Conservation (phyloP, 768 basidiomycete genomes). For the Agaricus blazei region DNA sequence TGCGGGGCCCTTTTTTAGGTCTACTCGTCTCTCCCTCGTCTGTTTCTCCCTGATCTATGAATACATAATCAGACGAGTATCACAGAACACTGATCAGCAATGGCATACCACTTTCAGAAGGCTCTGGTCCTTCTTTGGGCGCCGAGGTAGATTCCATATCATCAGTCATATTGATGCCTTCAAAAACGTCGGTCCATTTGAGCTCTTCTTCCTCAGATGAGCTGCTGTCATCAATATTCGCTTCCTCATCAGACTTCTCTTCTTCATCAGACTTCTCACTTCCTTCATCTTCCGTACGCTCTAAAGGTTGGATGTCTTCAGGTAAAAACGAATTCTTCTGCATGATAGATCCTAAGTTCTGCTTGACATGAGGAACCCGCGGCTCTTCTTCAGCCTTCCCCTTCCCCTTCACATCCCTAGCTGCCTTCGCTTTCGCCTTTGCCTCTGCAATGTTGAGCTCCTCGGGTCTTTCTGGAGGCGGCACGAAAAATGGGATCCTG, state of each 20-base stretch:
- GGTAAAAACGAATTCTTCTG: slow-evolving; percentile 85
- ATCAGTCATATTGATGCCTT: slow-evolving; percentile 39
- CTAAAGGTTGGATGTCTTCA: slow-evolving; percentile 69
- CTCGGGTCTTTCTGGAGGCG: slow-evolving; percentile 80
- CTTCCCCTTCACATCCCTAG: slow-evolving; percentile 49
- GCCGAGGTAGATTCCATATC: slow-evolving; percentile 1
- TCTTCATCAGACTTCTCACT: slow-evolving; percentile 30
- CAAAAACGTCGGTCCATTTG: slow-evolving; percentile 86
- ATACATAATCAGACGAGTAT: too few species aligned
- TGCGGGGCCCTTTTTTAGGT: slow-evolving; percentile 59
- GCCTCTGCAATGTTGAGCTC: slow-evolving; percentile 65
- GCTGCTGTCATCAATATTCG: slow-evolving; percentile 26
- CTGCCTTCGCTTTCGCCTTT: slow-evolving; percentile 47
- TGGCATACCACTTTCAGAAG: slow-evolving; percentile 15
- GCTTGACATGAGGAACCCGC: slow-evolving; percentile 63
- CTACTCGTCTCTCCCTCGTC: too few species aligned
- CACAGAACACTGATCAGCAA: not conserved
- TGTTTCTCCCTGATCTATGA: too few species aligned
- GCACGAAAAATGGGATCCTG: slow-evolving; percentile 93
- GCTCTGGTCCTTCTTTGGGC: slow-evolving; percentile 25
- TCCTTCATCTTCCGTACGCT: slow-evolving; percentile 37
- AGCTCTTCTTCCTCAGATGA: slow-evolving; percentile 44
- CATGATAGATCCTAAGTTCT: slow-evolving; percentile 82
- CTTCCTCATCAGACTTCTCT: slow-evolving; percentile 30
- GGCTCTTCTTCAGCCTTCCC: slow-evolving; percentile 37